These are phyloP conservation scores for Fusarium acutatum DNA, from an alignment of 2,329 filamentous ascomycete species.

Conservation along the genomic window DNA sequence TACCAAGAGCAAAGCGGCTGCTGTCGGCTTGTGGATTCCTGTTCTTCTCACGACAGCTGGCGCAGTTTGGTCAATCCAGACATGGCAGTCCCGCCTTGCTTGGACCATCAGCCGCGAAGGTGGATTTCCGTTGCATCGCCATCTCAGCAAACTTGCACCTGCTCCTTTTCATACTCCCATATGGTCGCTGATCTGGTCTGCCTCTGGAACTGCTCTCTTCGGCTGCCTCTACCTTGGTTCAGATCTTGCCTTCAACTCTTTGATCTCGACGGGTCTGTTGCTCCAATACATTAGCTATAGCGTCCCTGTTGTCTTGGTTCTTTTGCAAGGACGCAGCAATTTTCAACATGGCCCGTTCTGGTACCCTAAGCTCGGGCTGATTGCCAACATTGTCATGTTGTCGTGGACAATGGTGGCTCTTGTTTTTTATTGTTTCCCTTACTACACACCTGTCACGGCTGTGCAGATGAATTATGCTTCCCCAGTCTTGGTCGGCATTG, in stretches of 20 bases:
- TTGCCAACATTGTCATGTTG: slow-evolving; percentile 2
- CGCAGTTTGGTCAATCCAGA: slow-evolving; percentile 7
- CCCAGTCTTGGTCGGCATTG: background rate
- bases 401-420: background rate
- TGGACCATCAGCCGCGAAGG: background rate
- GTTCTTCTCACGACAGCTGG: background rate
- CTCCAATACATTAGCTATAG: slow-evolving; percentile 4
- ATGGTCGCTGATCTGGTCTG: background rate
- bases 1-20: background rate
- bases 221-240: slow-evolving; percentile 1
- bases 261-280: background rate
- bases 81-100: background rate
- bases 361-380: background rate
- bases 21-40: background rate
- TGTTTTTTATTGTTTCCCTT: slow-evolving; percentile 2
- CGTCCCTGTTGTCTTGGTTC: background rate
- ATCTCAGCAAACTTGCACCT: slow-evolving; percentile 3
- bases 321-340: background rate
- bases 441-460: background rate
- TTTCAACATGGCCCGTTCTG: slow-evolving; percentile 5
- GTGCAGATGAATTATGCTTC: slow-evolving; percentile 6
- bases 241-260: background rate
- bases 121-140: background rate
- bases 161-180: background rate
- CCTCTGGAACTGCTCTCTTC: background rate